Conservation (phyloP, 768 basidiomycete species). For the Auriscalpium vulgare region DNA sequence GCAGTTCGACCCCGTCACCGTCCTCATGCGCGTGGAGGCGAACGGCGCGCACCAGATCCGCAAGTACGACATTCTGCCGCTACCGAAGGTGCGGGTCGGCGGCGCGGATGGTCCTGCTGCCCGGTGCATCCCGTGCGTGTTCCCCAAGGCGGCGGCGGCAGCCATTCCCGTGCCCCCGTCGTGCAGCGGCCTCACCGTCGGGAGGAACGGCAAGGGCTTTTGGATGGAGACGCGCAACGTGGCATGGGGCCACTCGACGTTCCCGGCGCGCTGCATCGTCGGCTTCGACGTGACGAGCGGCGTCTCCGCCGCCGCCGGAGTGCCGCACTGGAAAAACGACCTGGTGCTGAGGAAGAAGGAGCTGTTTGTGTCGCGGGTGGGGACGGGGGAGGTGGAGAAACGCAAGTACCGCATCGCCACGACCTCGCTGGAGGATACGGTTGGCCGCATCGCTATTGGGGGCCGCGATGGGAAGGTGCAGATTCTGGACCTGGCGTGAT, state of each 20-base stretch:
- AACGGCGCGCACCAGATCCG: conserved; percentile 19
- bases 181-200: conserved; percentile 18
- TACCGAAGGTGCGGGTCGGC: conserved; percentile 3
- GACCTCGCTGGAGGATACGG: conserved; percentile 26
- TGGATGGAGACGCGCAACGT: conserved; percentile 29
- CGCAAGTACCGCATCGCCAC: conserved; percentile 22
- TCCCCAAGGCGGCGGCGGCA: conserved; percentile 19
- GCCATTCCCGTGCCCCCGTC: conserved; percentile 22
- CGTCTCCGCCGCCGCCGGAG: not conserved
- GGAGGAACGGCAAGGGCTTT: conserved; percentile 27
- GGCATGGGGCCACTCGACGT: conserved; percentile 17
- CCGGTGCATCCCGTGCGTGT: conserved; percentile 19
- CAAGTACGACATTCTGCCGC: conserved; percentile 25
- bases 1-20: conserved; percentile 25
- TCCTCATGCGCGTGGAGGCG: conserved; percentile 20
- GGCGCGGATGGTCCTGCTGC: not conserved
- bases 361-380: conserved; percentile 23
- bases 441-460: conserved; percentile 28
- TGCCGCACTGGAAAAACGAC: conserved; percentile 10
- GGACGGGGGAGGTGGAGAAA: conserved; percentile 23
- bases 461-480: conserved; percentile 25
- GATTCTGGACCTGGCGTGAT: conserved; percentile 26
- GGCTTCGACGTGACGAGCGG: conserved; percentile 21
- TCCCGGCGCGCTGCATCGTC: conserved; percentile 25
- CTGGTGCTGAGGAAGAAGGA: conserved; percentile 19